Conservation (phyloP, 2,329 filamentous ascomycete species). For the Chaetothyriales sp. region DNA sequence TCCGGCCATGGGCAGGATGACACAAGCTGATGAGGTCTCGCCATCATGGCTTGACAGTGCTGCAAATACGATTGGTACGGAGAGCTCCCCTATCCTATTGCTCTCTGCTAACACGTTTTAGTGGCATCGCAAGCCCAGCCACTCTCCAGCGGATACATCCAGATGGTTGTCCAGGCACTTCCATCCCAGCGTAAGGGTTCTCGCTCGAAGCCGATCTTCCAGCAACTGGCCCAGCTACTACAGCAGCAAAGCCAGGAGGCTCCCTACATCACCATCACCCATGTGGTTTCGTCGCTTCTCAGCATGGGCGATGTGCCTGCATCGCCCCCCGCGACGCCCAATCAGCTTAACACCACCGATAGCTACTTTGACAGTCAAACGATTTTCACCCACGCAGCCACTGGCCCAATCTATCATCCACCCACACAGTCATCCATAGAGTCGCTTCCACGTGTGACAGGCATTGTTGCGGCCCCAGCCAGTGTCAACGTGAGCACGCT, state of each 20-base stretch:
- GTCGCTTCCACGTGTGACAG: conserved; percentile 32
- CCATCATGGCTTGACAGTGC: not conserved
- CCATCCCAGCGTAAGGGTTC: conserved; percentile 35
- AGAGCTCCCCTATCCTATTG: not conserved
- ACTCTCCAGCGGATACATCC: conserved; percentile 25
- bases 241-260: conserved; percentile 35
- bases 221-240: conserved; percentile 39
- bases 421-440: conserved; percentile 32
- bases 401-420: conserved; percentile 43
- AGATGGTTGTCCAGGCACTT: conserved; percentile 45
- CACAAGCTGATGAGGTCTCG: not conserved
- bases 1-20: not conserved
- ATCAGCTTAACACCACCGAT: conserved; percentile 32
- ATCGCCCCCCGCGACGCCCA: conserved; percentile 47
- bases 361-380: conserved; percentile 44
- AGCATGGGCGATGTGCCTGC: conserved; percentile 46
- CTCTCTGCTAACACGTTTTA: not conserved
- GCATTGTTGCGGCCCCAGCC: conserved; percentile 44
- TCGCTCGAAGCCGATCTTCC: conserved; percentile 31
- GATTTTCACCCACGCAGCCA: conserved; percentile 47
- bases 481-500: conserved; percentile 47
- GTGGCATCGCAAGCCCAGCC: not conserved
- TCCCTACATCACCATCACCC: conserved; percentile 49
- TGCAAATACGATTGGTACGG: not conserved
- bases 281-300: conserved; percentile 44